Conservation (phyloP, 208 protist species). For the Wallacemonas rigidus region DNA sequence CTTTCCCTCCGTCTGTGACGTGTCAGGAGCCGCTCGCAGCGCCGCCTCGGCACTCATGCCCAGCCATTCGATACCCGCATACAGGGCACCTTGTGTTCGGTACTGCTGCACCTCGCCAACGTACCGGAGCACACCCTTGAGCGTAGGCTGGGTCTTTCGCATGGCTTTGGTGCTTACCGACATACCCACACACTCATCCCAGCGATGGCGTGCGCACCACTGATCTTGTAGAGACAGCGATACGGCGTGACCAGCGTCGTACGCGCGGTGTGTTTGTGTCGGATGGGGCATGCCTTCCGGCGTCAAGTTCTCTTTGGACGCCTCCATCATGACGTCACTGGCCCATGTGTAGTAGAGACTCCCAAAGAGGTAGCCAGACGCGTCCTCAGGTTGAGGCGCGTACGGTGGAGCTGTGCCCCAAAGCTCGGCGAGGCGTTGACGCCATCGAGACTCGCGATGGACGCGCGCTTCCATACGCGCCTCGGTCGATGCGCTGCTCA, state of each 20-base stretch:
- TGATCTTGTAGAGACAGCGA: constrained; percentile 29
- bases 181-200: constrained; percentile 38
- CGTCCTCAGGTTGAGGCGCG: constrained; percentile 29
- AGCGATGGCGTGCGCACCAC: constrained; percentile 32
- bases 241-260: constrained; percentile 26
- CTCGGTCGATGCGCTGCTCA: neutral
- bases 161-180: constrained; percentile 20
- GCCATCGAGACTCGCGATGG: constrained; percentile 2
- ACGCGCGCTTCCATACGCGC: neutral
- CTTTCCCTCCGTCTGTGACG: neutral
- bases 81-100: constrained; percentile 33
- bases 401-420: constrained; percentile 34
- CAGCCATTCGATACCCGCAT: constrained; percentile 60
- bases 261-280: constrained; percentile 20
- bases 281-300: constrained; percentile 32
- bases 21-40: no score
- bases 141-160: constrained; percentile 4
- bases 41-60: neutral
- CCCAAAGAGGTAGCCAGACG: constrained; percentile 22
- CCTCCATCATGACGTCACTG: constrained; percentile 25
- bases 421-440: constrained; percentile 21
- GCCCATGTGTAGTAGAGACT: constrained; percentile 49
- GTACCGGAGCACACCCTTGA: constrained; percentile 46
- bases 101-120: constrained; percentile 54
- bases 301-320: constrained; percentile 35